Evolutionary conservation across 1,139 yeast species (phyloP).

Genomic region (Geotrichum klebahnii): DNA sequence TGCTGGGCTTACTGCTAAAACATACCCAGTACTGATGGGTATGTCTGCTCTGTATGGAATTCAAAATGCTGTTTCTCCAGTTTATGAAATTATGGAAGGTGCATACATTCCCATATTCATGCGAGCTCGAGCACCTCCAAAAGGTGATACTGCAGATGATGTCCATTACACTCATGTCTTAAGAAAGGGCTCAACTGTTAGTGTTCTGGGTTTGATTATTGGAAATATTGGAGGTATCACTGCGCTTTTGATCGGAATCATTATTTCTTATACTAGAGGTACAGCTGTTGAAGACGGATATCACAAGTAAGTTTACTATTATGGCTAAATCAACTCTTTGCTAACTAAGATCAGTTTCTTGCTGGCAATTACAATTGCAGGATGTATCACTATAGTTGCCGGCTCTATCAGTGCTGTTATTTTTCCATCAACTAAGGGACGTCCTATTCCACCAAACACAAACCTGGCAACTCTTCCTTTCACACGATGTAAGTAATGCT

Average conservation of each 20-base stretch:
- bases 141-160: constrained; percentile 34
- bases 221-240: constrained; percentile 46
- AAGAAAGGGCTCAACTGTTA: constrained; percentile 42
- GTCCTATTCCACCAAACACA: constrained; percentile 35
- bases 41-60: constrained; percentile 41
- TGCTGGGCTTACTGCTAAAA: constrained; percentile 37
- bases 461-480: constrained; percentile 35
- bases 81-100: constrained; percentile 45
- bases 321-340: background rate
- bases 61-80: constrained; percentile 38
- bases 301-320: constrained; percentile 24
- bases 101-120: constrained; percentile 47
- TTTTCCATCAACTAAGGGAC: constrained; percentile 42
- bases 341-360: constrained; percentile 34
- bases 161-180: constrained; percentile 36
- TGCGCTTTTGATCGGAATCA: constrained; percentile 44
- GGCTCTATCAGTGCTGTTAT: constrained; percentile 36
- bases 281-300: constrained; percentile 39
- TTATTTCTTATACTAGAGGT: constrained; percentile 41
- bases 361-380: constrained; percentile 46
- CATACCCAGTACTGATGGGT: constrained; percentile 34
- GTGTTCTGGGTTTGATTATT: constrained; percentile 43
- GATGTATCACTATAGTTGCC: constrained; percentile 40
- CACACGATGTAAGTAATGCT: constrained; percentile 28
- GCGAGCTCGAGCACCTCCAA: constrained; percentile 36